These are phyloP conservation scores for Astrothelium macrocarpum DNA, from an alignment of 495 filamentous ascomycete species.

Conservation along the genomic window DNA sequence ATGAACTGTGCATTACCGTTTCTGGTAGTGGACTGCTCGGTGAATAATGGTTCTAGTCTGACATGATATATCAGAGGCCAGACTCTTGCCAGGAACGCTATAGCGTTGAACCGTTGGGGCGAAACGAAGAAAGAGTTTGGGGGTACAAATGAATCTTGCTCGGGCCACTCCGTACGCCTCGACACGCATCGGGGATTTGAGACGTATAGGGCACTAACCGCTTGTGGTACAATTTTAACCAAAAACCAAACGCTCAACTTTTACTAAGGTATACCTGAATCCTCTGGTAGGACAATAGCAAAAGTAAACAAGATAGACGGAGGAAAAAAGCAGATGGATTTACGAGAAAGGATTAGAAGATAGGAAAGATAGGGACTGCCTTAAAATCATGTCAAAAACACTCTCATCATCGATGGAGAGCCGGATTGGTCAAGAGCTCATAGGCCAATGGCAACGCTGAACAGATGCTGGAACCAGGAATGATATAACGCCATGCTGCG, in stretches of 20 bases:
- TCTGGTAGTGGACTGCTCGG: not conserved
- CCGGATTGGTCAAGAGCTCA: not conserved
- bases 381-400: not conserved
- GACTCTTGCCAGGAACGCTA: not conserved
- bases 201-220: not conserved
- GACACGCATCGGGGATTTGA: not conserved
- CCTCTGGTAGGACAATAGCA: not conserved
- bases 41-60: not conserved
- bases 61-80: not conserved
- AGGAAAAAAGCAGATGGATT: not conserved
- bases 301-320: not conserved
- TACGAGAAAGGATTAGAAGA: not conserved
- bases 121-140: not conserved
- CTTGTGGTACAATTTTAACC: not conserved
- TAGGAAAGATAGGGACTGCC: not conserved
- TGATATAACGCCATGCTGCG: not conserved
- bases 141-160: not conserved
- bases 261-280: not conserved
- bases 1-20: not conserved
- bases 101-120: not conserved
- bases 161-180: not conserved
- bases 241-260: not conserved
- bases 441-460: not conserved
- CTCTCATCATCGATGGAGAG: not conserved
- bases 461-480: not conserved